These are phyloP conservation scores for Hypoxylon intermedium DNA, from an alignment of 495 filamentous ascomycete species.

Conservation along the genomic window DNA sequence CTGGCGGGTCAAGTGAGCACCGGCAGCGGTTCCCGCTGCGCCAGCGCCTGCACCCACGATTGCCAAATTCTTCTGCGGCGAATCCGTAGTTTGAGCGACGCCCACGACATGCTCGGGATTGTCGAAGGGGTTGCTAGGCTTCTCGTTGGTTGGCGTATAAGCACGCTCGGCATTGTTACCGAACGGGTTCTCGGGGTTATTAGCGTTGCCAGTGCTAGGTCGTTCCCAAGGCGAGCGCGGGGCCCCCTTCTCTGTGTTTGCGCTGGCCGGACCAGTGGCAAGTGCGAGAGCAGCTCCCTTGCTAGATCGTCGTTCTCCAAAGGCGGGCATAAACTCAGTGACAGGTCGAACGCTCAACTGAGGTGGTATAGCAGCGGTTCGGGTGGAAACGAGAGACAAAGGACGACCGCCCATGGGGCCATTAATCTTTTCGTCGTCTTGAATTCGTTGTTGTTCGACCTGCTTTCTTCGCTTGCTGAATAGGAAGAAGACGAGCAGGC, in stretches of 20 bases:
- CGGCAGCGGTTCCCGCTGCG: slow-evolving; percentile 38
- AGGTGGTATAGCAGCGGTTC: slow-evolving; percentile 61
- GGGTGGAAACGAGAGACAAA: slow-evolving; percentile 40
- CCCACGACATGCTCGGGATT: slow-evolving; percentile 42
- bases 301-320: slow-evolving; percentile 58
- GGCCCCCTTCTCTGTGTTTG: slow-evolving; percentile 30
- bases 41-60: slow-evolving; percentile 38
- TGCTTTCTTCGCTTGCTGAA: slow-evolving; percentile 69
- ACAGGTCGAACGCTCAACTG: slow-evolving; percentile 85
- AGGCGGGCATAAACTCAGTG: slow-evolving; percentile 82
- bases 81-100: slow-evolving; percentile 42
- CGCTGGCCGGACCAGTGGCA: slow-evolving; percentile 48
- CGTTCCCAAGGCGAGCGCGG: slow-evolving; percentile 43
- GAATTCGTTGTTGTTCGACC: slow-evolving; percentile 55
- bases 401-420: slow-evolving; percentile 48
- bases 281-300: slow-evolving; percentile 54
- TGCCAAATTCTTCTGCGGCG: slow-evolving; percentile 35
- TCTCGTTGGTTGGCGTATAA: slow-evolving; percentile 45
- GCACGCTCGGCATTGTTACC: slow-evolving; percentile 52
- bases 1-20: slow-evolving; percentile 50
- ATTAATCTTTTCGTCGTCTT: slow-evolving; percentile 65
- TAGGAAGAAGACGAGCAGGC: slow-evolving; percentile 68
- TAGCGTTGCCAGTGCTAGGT: slow-evolving; percentile 53
- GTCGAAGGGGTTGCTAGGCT: slow-evolving; percentile 51
- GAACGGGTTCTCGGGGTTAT: slow-evolving; percentile 59